Conservation (phyloP, 2,329 filamentous ascomycete genomes). For the Apiospora marii region DNA sequence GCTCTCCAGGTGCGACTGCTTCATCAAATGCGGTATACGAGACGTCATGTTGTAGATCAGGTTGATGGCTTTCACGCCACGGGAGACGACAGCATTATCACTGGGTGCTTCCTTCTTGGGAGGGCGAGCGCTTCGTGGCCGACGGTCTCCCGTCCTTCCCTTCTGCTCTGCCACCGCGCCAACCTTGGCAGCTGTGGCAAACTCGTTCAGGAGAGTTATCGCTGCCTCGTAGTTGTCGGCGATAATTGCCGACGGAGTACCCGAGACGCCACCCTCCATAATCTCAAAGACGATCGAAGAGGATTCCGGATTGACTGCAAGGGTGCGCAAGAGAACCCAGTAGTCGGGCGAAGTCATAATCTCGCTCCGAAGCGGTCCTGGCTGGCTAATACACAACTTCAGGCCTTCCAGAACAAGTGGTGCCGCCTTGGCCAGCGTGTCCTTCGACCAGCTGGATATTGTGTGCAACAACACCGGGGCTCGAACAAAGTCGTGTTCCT, state of each 20-base stretch:
- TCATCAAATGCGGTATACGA: slow-evolving; percentile 85
- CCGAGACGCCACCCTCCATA: slow-evolving; percentile 78
- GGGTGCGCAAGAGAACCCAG: slow-evolving; percentile 85
- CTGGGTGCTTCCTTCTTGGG: slow-evolving; percentile 64
- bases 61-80: slow-evolving; percentile 81
- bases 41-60: slow-evolving; percentile 84
- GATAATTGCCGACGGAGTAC: slow-evolving; percentile 82
- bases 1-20: slow-evolving; percentile 89
- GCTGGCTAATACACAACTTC: slow-evolving; percentile 78
- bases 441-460: slow-evolving; percentile 85
- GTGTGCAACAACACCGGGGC: slow-evolving; percentile 91
- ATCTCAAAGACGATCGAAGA: slow-evolving; percentile 85
- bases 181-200: slow-evolving; percentile 82
- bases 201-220: slow-evolving; percentile 84
- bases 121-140: slow-evolving; percentile 47
- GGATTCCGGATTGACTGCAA: slow-evolving; percentile 74
- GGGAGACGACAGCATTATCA: slow-evolving; percentile 75
- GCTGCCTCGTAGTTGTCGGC: slow-evolving; percentile 96
- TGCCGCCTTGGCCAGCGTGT: slow-evolving; percentile 78
- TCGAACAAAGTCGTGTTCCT: slow-evolving; percentile 91
- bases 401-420: slow-evolving; percentile 81
- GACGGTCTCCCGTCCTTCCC: slow-evolving; percentile 55
- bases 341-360: slow-evolving; percentile 97
- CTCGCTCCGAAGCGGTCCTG: slow-evolving; percentile 83
- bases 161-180: slow-evolving; percentile 75